Base-by-base conservation (phyloP, 1,284 basidiomycete genomes). In the Malassezia equina region DNA sequence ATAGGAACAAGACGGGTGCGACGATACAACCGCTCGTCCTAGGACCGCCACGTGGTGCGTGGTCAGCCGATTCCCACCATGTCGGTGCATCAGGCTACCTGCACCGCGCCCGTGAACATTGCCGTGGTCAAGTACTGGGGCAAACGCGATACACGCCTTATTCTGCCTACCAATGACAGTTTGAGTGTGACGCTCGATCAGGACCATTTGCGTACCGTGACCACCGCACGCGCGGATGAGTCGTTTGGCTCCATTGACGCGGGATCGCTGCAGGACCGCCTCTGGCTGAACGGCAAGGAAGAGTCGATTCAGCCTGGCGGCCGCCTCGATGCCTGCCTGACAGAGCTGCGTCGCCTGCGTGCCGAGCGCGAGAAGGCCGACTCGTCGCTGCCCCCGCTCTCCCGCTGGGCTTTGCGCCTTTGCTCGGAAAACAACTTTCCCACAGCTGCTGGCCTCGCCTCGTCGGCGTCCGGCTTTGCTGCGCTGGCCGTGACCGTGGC, bases 351-450 rank as follows among this genome's bases (percentile, higher is more conserved):
- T 73, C 80, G 80, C 23, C 79, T 93, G 62, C 81, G 93, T 53
- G 79, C 81, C 58, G 78, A 81, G 25, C 79, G 88, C 49, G 91
- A 96, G 77, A 81, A 40, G 36, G 42, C 59, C 32, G 65, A 72
- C 39, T 41, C 40, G 27, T 59, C 49, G 27, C 52, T 71, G 23
- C 58, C 66, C 28, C 79, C 66, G 59, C 62, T 67, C 15, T 75
- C 64, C 15, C 46, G 57, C 56, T 73, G 63, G 60, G 53, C 61
- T 13, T 64, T 70, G 11, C 66, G 88, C 77, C 90, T 99, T 62
- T 83, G 83, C 57, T 96, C 91, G 9, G 85, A 84, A 78, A 99
- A 99, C 82, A 98, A 98, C 80, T 98, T 99, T 80, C 93, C 93
- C 23, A 98, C 93, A 5, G 94, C 94, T 7, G 94, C 93, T 0